A percentile compares a stretch with the other conserved stretches of the same genome.
These are phyloP conservation scores for Penicillium pancosmium DNA, from an alignment of 495 filamentous ascomycete genomes.

Conservation along the genomic window DNA sequence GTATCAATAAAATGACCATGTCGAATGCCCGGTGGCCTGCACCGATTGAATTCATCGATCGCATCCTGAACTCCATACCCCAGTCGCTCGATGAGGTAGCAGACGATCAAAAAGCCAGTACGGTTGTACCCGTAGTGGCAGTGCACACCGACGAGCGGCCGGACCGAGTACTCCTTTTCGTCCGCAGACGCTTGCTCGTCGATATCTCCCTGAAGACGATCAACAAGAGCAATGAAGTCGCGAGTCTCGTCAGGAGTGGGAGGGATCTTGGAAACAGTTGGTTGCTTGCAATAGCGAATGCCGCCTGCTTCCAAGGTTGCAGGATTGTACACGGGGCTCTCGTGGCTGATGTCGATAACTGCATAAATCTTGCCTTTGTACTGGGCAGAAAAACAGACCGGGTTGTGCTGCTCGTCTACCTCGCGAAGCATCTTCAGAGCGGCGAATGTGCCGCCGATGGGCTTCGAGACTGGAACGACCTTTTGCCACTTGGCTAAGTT, in stretches of 20 bases:
- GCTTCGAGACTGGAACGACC: constrained; percentile 73
- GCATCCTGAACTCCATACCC: constrained; percentile 74
- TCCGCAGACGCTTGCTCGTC: constrained; percentile 29
- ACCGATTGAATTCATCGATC: constrained; percentile 74
- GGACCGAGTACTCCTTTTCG: constrained; percentile 51
- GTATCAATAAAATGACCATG: constrained; percentile 90
- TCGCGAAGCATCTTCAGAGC: constrained; percentile 89
- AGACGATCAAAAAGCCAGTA: constrained; percentile 88
- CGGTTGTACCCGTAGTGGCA: constrained; percentile 96
- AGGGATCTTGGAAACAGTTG: constrained; percentile 90
- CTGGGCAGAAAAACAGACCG: constrained; percentile 67
- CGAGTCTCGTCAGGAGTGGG: constrained; percentile 75
- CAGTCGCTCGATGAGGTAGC: constrained; percentile 83
- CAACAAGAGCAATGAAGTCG: constrained; percentile 77
- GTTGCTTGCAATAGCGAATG: constrained; percentile 82
- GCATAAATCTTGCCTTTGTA: constrained; percentile 70
- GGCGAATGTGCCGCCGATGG: constrained; percentile 74
- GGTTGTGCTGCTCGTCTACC: constrained; percentile 81
- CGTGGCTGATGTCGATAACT: constrained; percentile 86
- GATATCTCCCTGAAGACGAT: constrained; percentile 59
- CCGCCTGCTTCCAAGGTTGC: constrained; percentile 71
- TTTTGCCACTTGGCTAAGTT: constrained; percentile 90
- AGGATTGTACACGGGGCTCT: constrained; percentile 82
- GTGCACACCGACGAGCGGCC: constrained; percentile 74
- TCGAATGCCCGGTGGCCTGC: constrained; percentile 79